phyloP scores from a whole-genome alignment of 1,139 yeast species.

The Pichia inconspicua region DNA sequence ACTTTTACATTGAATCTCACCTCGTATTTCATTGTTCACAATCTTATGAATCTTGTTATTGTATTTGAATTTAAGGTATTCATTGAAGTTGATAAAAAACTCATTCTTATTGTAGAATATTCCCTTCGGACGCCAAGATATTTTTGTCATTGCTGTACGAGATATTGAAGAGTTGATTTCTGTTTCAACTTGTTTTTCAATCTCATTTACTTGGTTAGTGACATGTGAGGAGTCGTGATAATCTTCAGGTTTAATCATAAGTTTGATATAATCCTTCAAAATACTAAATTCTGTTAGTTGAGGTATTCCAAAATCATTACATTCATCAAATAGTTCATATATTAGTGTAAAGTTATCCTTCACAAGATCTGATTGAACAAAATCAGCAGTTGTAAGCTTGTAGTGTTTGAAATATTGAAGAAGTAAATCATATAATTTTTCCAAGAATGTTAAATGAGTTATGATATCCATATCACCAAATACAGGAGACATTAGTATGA shows the following conservation, averaged over 20 bases:
- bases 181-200: conserved; percentile 16
- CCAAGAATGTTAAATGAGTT: conserved; percentile 51
- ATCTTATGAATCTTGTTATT: conserved; percentile 49
- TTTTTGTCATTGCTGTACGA: conserved; percentile 63
- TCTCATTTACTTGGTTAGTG: conserved; percentile 16
- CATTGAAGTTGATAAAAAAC: conserved; percentile 68
- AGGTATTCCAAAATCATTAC: conserved; percentile 65
- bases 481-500: conserved; percentile 41
- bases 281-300: conserved; percentile 70
- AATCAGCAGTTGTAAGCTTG: conserved; percentile 8
- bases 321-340: conserved; percentile 68
- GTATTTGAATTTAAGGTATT: conserved; percentile 55
- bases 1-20: conserved; percentile 57
- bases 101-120: conserved; percentile 72
- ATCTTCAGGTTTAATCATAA: conserved; percentile 17
- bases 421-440: conserved; percentile 49
- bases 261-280: conserved; percentile 58
- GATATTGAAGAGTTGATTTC: conserved; percentile 57
- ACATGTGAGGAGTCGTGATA: conserved; percentile 19
- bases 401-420: conserved; percentile 41
- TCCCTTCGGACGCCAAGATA: conserved; percentile 80
- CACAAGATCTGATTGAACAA: conserved; percentile 50
- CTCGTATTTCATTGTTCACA: conserved; percentile 54
- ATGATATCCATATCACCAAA: conserved; percentile 47
- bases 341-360: conserved; percentile 59